A percentile compares a stretch with the other conserved stretches of the same genome.
Evolutionary conservation across 257 asterid genomes (phyloP).

Genomic region (Leonotis leonurus): DNA sequence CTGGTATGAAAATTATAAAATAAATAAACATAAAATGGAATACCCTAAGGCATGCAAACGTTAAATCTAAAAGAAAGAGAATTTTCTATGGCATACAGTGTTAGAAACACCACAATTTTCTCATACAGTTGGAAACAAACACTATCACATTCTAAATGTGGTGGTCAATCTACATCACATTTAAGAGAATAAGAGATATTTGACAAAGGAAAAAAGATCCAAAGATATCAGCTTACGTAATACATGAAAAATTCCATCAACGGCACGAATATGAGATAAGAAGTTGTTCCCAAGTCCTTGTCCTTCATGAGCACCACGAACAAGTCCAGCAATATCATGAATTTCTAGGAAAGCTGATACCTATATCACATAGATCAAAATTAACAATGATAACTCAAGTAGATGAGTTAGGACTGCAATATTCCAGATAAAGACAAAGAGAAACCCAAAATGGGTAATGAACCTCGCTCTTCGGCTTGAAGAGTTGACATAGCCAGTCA

Average conservation of each 20-base stretch:
- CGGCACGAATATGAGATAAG: constrained; percentile 96
- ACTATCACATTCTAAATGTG: not conserved
- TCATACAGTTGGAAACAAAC: not conserved
- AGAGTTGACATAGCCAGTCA: constrained; percentile 87
- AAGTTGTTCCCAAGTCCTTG: constrained; percentile 96
- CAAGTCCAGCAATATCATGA: constrained; percentile 98
- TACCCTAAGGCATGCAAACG: not conserved
- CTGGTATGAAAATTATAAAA: not conserved
- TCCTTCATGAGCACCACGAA: constrained; percentile 97
- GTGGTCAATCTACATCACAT: not conserved
- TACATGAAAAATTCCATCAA: constrained; percentile 98
- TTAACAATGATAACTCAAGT: no score
- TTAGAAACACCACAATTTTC: not conserved
- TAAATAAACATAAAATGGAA: not conserved
- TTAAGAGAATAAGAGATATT: no score
- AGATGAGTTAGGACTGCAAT: not conserved
- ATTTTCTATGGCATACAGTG: not conserved
- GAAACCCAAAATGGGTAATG: not conserved
- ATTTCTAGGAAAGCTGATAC: constrained; percentile 91
- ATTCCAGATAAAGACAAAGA: not conserved
- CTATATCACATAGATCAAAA: constrained; percentile 28
- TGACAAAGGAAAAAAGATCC: no score
- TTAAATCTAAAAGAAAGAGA: not conserved
- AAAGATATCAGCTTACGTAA: constrained; percentile 87
- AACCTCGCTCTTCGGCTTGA: constrained; percentile 97